phyloP scores from a whole-genome alignment of 345 rosid genomes.

The Mallotus nudiflorus region DNA sequence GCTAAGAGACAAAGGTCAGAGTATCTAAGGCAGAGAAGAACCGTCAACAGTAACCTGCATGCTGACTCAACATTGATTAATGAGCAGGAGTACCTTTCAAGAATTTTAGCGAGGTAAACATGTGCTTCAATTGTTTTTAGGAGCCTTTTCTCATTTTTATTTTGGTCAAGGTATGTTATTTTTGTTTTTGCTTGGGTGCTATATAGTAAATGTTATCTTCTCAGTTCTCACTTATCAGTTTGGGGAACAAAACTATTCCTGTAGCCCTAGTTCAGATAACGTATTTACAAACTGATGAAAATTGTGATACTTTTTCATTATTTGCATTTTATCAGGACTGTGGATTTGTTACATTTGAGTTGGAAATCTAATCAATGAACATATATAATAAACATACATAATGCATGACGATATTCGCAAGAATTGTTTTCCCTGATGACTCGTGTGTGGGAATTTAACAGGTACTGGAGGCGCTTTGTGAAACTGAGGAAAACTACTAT shows the following conservation, averaged over 20 bases:
- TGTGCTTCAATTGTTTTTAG: neutral
- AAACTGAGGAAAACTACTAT: slow-evolving; percentile 56
- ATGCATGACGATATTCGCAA: neutral
- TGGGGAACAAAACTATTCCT: neutral
- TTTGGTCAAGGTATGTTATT: no score
- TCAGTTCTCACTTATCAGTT: no score
- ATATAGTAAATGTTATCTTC: no score
- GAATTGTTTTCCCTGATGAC: no score
- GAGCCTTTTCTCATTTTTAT: neutral
- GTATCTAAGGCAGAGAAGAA: slow-evolving; percentile 73
- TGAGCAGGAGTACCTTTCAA: slow-evolving; percentile 61
- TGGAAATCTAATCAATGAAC: neutral
- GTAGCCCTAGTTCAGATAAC: neutral
- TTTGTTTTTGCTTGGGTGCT: no score
- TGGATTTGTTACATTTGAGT: neutral
- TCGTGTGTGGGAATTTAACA: slow-evolving; percentile 19
- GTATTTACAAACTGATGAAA: neutral
- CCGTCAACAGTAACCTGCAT: slow-evolving; percentile 27
- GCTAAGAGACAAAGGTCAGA: slow-evolving; percentile 81
- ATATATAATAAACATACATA: neutral
- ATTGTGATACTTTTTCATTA: neutral
- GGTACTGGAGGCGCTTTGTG: slow-evolving; percentile 81
- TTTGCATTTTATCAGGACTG: neutral
- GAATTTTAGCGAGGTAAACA: slow-evolving; percentile 62
- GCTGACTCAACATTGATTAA: slow-evolving; percentile 49